Percentiles rank a stretch among this genome's conserved stretches.
These are phyloP conservation scores for Tolypocladium amazonense DNA, from an alignment of 2,329 filamentous ascomycete species.

Conservation along the genomic window DNA sequence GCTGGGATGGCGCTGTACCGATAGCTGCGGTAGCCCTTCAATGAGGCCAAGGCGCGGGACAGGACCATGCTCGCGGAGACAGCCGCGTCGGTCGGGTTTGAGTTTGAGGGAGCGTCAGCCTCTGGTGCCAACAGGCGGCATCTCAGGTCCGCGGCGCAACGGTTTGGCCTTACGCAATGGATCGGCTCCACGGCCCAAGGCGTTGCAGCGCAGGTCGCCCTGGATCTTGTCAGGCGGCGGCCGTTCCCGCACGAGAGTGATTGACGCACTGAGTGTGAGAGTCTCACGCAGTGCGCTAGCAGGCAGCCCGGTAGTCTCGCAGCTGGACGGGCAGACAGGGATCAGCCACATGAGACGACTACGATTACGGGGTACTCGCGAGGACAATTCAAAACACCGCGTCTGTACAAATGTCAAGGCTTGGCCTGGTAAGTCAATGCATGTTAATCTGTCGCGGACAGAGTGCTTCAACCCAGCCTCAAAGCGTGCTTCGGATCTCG, in stretches of 20 bases:
- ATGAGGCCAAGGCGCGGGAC: neutral
- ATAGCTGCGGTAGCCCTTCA: slow-evolving; percentile 11
- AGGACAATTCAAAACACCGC: too few species aligned
- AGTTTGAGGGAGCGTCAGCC: neutral
- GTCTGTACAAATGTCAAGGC: neutral
- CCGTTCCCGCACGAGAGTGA: neutral
- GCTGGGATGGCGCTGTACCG: slow-evolving; percentile 17
- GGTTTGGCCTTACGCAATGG: neutral
- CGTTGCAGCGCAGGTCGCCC: neutral
- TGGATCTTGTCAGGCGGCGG: neutral
- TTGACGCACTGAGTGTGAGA: neutral
- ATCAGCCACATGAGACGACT: too few species aligned
- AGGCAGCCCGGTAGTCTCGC: too few species aligned
- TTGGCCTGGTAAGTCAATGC: neutral
- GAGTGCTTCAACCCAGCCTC: neutral
- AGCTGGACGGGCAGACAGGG: too few species aligned
- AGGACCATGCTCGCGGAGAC: slow-evolving; percentile 4
- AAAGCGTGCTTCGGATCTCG: neutral
- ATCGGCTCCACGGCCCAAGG: neutral
- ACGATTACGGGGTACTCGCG: too few species aligned
- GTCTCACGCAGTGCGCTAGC: neutral
- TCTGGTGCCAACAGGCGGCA: neutral
- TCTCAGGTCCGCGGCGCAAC: neutral
- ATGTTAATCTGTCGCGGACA: neutral
- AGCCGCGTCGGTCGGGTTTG: neutral